These are phyloP conservation scores for Singerocomus rubriflavus DNA, from an alignment of 1,284 basidiomycete genomes.

Conservation along the genomic window DNA sequence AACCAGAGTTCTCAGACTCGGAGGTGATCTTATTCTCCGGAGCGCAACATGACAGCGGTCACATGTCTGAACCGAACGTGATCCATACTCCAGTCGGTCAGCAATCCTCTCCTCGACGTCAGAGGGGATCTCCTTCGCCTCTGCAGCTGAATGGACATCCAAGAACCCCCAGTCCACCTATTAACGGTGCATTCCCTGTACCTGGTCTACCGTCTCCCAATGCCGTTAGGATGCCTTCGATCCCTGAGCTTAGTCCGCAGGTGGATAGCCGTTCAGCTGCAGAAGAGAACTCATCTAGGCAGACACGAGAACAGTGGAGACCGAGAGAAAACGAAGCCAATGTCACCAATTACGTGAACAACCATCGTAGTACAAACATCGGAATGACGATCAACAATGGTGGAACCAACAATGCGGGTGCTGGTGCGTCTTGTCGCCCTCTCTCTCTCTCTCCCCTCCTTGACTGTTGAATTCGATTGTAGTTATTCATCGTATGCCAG, in stretches of 20 bases:
- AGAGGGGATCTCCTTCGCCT: conserved; percentile 11
- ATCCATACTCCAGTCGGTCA: conserved; percentile 7
- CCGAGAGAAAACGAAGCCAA: background rate
- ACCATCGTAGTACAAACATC: background rate
- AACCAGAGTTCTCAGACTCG: background rate
- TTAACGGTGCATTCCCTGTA: background rate
- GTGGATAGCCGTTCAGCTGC: background rate
- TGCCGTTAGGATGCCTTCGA: background rate
- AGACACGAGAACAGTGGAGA: background rate
- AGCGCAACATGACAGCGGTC: background rate
- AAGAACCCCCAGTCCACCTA: background rate
- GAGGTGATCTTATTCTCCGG: background rate
- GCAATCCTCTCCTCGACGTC: background rate
- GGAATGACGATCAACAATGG: conserved; percentile 19
- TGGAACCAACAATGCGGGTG: conserved; percentile 6
- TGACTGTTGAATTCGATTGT: background rate
- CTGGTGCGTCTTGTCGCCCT: conserved; percentile 10
- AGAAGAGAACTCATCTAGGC: background rate
- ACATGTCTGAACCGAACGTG: background rate
- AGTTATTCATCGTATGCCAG: conserved; percentile 11
- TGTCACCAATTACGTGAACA: conserved; percentile 10
- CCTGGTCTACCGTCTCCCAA: background rate
- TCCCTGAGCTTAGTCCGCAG: background rate
- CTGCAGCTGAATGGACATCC: conserved; percentile 1
- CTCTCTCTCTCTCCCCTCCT: no score